Evolutionary conservation across 306 rosid species (phyloP).

Genomic region (Oxytropis ochrocephala): DNA sequence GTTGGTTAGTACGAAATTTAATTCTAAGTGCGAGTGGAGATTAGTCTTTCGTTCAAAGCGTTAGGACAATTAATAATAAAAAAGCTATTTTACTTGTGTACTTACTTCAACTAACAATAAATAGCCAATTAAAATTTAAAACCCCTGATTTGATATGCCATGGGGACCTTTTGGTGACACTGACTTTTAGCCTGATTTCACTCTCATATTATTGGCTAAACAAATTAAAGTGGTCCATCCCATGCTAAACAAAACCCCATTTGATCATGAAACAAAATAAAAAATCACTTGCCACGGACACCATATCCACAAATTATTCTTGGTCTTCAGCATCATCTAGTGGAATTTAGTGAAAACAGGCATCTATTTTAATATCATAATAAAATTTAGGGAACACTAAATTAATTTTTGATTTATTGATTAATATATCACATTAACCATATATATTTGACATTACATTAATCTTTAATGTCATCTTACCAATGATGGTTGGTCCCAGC

Average conservation of each 20-base stretch:
- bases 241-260: conserved; percentile 24
- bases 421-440: neutral
- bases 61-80: no score
- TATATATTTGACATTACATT: neutral
- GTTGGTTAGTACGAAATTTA: no score
- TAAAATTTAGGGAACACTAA: neutral
- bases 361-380: neutral
- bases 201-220: neutral
- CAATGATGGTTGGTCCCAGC: no score
- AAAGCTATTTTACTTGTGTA: no score
- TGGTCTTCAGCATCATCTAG: conserved; percentile 17
- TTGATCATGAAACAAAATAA: conserved; percentile 7
- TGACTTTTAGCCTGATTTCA: neutral
- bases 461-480: neutral
- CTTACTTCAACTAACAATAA: no score
- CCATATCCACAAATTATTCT: conserved; percentile 18
- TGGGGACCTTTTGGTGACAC: conserved; percentile 29
- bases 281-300: conserved; percentile 18
- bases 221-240: conserved; percentile 6
- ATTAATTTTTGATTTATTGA: neutral
- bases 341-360: neutral
- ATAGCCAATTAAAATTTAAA: conserved; percentile 15
- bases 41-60: no score
- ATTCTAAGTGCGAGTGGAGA: no score
- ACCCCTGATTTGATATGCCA: conserved; percentile 27